Evolutionary conservation across 1,139 yeast genomes (phyloP), one percentile per base, ranked within the genome.

Genomic region (Pichia sp.): DNA sequence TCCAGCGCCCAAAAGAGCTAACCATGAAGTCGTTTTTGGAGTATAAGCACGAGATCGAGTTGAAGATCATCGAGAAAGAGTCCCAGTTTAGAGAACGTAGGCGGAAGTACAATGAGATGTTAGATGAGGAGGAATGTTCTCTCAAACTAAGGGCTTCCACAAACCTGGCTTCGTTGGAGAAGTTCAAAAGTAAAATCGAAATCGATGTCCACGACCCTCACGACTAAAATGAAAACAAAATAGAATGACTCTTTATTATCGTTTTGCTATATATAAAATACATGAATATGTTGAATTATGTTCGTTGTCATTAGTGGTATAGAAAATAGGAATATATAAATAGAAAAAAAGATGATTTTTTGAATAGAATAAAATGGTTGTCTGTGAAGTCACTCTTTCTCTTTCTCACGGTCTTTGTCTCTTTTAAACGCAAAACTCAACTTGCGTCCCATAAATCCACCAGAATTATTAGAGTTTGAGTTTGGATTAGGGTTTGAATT

Each of bases 391-490:
- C 16, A 31, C 16, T 31, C 36, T 13, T 31, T 31, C 12, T 44
- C 19, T 19, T 41, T 19, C 9, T 41, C 44, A 13, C 41, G 30
- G 9, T 49, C 57, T 39, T 55, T 52, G 25, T 53, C 55, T 41
- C 58, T 55, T 42, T 53, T 57, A 31, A 57, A 57, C 10, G 59
- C 53, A 50, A 58, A 51, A 43, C 54, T 55, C 13, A 58, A 42
- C 37, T 50, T 55, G 28, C 58, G 49, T 13, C 55, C 51, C 49
- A 51, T 51, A 21, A 50, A 53, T 10, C 53, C 52, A 25, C 30
- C 36, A 8, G 45, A 22, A 25, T 25, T 44, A 26, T 23, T 18
- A n/a, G 34, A 25, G 28, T 25, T 25, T 9, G 28, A 25, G 28
- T 25, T 25, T 6, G 28, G 9, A n/a, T n/a, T n/a, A n/a, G n/a